A percentile compares a stretch with the other conserved stretches of the same genome.
Evolutionary conservation across 768 basidiomycete species (phyloP).

Genomic region (Heimioporus sp.): DNA sequence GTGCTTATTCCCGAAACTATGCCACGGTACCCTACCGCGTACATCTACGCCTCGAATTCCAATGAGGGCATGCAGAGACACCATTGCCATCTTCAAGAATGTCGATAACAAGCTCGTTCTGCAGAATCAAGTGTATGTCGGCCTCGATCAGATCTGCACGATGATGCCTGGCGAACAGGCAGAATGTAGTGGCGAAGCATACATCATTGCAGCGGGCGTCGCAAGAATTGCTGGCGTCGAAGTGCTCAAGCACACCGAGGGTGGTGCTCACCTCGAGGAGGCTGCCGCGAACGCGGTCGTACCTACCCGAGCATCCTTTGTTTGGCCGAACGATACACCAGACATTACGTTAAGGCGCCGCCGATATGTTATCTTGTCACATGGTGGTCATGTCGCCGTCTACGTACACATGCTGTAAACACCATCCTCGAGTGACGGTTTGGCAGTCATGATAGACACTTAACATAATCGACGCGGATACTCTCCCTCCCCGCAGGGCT

Average conservation of each 20-base stretch:
- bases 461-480: too few species aligned
- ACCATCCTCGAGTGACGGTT: too few species aligned
- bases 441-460: too few species aligned
- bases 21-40: slow-evolving; percentile 44
- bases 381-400: too few species aligned
- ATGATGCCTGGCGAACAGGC: slow-evolving; percentile 54
- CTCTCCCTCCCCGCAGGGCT: too few species aligned
- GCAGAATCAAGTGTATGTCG: slow-evolving; percentile 59
- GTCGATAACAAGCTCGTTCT: slow-evolving; percentile 38
- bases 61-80: slow-evolving; percentile 59
- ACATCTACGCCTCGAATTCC: slow-evolving; percentile 68
- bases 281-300: neutral
- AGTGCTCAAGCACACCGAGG: neutral
- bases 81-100: slow-evolving; percentile 60
- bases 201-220: slow-evolving; percentile 51
- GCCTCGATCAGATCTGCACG: slow-evolving; percentile 60
- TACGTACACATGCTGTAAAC: too few species aligned
- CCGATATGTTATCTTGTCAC: too few species aligned
- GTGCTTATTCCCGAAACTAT: slow-evolving; percentile 57
- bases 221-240: neutral
- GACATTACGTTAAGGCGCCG: neutral
- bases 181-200: slow-evolving; percentile 47
- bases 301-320: slow-evolving; percentile 27
- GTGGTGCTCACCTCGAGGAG: neutral
- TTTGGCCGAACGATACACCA: neutral